Conservation (phyloP, 352 stramenopile genomes). For the Lagenidium sp. region DNA sequence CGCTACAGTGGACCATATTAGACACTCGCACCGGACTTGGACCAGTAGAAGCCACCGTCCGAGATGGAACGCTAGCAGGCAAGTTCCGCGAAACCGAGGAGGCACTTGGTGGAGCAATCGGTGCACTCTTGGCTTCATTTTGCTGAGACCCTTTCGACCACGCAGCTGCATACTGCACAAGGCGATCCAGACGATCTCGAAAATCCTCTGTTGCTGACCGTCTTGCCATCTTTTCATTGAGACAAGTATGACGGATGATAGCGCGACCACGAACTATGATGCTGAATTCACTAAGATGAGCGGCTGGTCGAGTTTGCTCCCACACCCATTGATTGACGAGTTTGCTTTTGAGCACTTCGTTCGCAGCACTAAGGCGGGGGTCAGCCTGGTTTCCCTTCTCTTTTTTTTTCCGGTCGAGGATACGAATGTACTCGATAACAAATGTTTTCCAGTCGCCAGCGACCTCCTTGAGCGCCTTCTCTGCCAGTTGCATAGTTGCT, state of each 20-base stretch:
- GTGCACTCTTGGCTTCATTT: not conserved
- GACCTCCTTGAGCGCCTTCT: too few relatives aligned
- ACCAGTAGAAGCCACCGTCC: too few relatives aligned
- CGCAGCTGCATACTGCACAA: constrained; percentile 13
- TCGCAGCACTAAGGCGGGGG: constrained; percentile 53
- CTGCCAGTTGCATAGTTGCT: too few relatives aligned
- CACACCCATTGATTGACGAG: constrained; percentile 16
- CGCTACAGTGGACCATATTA: constrained; percentile 47
- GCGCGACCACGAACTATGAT: constrained; percentile 33
- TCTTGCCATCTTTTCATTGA: constrained; percentile 69
- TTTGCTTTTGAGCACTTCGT: constrained; percentile 44
- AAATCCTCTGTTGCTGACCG: constrained; percentile 63
- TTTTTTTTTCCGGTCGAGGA: constrained; percentile 10
- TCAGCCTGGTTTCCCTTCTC: constrained; percentile 21
- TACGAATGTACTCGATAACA: constrained; percentile 28
- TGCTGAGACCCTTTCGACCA: too few relatives aligned
- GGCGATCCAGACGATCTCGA: constrained; percentile 43
- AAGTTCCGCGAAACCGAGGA: too few relatives aligned
- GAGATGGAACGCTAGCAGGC: constrained; percentile 1
- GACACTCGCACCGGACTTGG: constrained; percentile 2
- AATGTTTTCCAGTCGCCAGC: constrained; percentile 45
- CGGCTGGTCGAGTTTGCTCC: constrained; percentile 7
- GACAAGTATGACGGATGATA: constrained; percentile 44
- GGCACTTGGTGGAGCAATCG: too few relatives aligned
- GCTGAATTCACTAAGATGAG: constrained; percentile 34